Percentiles rank a stretch among this genome's conserved stretches.
Conservation (phyloP, 2,329 filamentous ascomycete species). For the Pseudogymnoascus sp. region DNA sequence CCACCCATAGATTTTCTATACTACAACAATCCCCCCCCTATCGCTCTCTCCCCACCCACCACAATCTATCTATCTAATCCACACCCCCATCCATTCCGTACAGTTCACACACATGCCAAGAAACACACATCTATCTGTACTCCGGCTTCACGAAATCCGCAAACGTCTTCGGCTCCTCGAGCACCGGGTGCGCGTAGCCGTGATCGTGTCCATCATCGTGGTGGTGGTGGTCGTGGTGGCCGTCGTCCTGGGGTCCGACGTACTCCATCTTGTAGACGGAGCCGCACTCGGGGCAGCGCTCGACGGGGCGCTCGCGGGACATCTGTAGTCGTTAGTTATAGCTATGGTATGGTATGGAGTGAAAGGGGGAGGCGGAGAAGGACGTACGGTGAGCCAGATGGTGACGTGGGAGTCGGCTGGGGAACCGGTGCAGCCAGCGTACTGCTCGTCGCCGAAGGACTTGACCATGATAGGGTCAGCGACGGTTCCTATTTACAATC, state of each 20-base stretch:
- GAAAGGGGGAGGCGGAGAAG: slow-evolving; percentile 16
- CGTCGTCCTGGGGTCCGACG: slow-evolving; percentile 71
- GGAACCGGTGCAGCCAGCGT: slow-evolving; percentile 88
- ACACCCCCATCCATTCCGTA: not conserved
- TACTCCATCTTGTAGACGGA: slow-evolving; percentile 98
- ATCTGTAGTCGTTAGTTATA: no score
- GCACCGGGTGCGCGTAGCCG: slow-evolving; percentile 41
- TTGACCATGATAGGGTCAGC: slow-evolving; percentile 84
- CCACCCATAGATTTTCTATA: slow-evolving; percentile 8
- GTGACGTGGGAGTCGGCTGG: slow-evolving; percentile 88
- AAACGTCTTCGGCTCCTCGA: slow-evolving; percentile 92
- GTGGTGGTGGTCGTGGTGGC: slow-evolving; percentile 54
- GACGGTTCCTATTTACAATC: slow-evolving; percentile 56
- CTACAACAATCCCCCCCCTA: not conserved
- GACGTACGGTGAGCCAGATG: slow-evolving; percentile 77
- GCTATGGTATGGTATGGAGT: slow-evolving; percentile 1
- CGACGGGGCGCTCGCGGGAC: slow-evolving; percentile 78
- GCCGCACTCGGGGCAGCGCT: slow-evolving; percentile 95
- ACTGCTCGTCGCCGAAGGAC: slow-evolving; percentile 92
- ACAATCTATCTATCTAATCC: not conserved
- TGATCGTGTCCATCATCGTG: slow-evolving; percentile 40
- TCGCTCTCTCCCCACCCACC: not conserved
- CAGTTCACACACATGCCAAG: not conserved
- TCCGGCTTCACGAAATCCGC: slow-evolving; percentile 92
- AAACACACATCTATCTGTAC: slow-evolving; percentile 58